Base-by-base conservation (phyloP, 768 basidiomycete genomes). In the Hortiboletus campestris region DNA sequence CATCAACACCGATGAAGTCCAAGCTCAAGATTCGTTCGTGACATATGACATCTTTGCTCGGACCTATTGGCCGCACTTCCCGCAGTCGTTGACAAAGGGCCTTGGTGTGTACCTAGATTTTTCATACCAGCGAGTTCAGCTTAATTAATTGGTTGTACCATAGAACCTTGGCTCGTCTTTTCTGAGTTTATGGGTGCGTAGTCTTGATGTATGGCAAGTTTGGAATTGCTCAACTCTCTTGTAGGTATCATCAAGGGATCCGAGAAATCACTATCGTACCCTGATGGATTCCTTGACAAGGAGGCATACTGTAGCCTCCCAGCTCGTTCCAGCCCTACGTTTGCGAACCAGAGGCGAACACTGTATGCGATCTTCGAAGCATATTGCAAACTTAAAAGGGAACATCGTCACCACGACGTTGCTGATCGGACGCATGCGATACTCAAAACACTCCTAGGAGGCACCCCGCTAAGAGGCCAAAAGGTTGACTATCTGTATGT, bases 161-260 rank as follows among this genome's bases (percentile, higher is more conserved):
- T 5, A 25, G 25, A 25, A 25, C 25, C 25, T 2, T 25, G 25
- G 25, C 25, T 25, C 2, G 25, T 25, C 0, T 89, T 80, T 62
- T 81, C 79, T 36, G 85, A 89, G 62, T 69, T 89, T 25, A 76
- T 89, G 55, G 87, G 86, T 82, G 51, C n/a, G 73, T 62, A 12
- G 11, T 35, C 34, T 34, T 29, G 14, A 12, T 41, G 2, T 25
- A n/a, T n/a, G 10, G 17, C 29, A 20, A 19, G 11, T 49, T 17
- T 28, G 6, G 9, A 49, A 36, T 36, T 14, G 40, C 29, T 44
- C 10, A 45, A 43, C 32, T 41, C 14, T 25, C 31, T 40, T 20
- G 28, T 20, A 66, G 86, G 86, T 34, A 80, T 86, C 7, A 84
- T 90, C 57, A 79, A 82, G 62, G 88, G 88, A n/a, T 87, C 87